phyloP scores from a whole-genome alignment of 2,329 filamentous ascomycete genomes.

The Penicillium sp. region DNA sequence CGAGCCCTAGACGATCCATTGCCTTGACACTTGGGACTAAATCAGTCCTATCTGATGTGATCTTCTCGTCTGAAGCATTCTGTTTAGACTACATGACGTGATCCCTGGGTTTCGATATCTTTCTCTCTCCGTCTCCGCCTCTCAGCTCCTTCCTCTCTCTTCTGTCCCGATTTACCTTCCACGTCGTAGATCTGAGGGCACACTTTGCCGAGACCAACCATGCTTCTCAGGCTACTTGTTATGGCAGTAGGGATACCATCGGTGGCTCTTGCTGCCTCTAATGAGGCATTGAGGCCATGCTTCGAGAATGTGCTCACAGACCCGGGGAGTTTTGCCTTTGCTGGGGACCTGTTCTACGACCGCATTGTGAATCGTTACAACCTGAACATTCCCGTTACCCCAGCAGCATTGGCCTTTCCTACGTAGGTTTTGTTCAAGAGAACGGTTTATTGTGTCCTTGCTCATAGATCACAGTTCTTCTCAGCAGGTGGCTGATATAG shows the following conservation, averaged over 20 bases:
- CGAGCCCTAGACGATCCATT: neutral
- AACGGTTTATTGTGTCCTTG: neutral
- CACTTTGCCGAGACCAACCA: neutral
- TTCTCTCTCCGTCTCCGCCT: neutral
- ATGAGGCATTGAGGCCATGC: neutral
- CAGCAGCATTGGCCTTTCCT: neutral
- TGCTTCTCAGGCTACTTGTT: neutral
- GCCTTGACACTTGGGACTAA: neutral
- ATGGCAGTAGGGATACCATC: neutral
- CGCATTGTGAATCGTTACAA: neutral
- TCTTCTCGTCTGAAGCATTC: neutral
- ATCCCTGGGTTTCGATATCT: neutral
- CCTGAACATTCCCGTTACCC: neutral
- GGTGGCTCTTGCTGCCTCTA: neutral
- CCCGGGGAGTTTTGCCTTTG: neutral
- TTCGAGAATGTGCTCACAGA: neutral
- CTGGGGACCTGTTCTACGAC: neutral
- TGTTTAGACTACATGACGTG: neutral
- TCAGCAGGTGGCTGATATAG: constrained; percentile 45
- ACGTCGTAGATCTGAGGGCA: neutral
- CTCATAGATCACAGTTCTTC: neutral
- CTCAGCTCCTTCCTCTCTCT: neutral
- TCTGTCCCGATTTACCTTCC: neutral
- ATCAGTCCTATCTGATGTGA: neutral
- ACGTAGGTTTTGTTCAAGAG: neutral